Conservation (phyloP, 768 basidiomycete species). For the Mycena albidolilacea region DNA sequence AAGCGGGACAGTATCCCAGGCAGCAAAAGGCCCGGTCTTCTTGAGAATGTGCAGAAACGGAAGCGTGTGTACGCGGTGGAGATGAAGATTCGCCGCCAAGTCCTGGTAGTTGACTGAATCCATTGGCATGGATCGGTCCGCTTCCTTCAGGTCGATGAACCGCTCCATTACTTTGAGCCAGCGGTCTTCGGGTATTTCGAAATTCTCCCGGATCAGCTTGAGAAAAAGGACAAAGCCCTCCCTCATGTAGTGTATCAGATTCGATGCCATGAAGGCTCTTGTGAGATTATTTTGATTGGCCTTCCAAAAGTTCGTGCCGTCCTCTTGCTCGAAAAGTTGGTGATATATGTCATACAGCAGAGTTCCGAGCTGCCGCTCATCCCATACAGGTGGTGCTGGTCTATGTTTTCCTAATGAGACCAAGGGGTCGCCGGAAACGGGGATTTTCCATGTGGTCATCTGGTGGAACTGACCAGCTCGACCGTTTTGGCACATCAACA, state of each 20-base stretch:
- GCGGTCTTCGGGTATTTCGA: slow-evolving; percentile 39
- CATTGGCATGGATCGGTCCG: slow-evolving; percentile 43
- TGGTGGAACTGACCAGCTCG: slow-evolving; percentile 22
- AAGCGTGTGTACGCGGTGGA: slow-evolving; percentile 50
- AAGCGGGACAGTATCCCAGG: slow-evolving; percentile 34
- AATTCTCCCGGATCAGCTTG: slow-evolving; percentile 44
- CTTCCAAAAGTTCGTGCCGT: slow-evolving; percentile 41
- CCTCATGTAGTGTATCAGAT: slow-evolving; percentile 56
- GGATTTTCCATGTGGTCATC: slow-evolving; percentile 37
- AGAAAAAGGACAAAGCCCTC: slow-evolving; percentile 56
- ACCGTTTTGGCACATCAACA: slow-evolving; percentile 37
- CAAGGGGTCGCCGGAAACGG: not conserved
- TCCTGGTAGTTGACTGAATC: slow-evolving; percentile 57
- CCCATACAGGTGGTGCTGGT: slow-evolving; percentile 38
- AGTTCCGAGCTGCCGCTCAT: slow-evolving; percentile 49
- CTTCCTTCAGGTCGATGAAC: slow-evolving; percentile 42
- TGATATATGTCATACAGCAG: slow-evolving; percentile 58
- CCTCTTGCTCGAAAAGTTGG: slow-evolving; percentile 55
- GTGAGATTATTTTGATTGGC: slow-evolving; percentile 18
- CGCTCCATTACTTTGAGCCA: slow-evolving; percentile 53
- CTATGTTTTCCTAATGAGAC: not conserved
- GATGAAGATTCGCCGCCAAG: slow-evolving; percentile 53
- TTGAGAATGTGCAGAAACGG: slow-evolving; percentile 27
- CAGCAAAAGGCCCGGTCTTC: slow-evolving; percentile 35
- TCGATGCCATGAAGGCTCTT: slow-evolving; percentile 31